Evolutionary conservation across 2,329 filamentous ascomycete species (phyloP).

Genomic region (Penicillium sp.): DNA sequence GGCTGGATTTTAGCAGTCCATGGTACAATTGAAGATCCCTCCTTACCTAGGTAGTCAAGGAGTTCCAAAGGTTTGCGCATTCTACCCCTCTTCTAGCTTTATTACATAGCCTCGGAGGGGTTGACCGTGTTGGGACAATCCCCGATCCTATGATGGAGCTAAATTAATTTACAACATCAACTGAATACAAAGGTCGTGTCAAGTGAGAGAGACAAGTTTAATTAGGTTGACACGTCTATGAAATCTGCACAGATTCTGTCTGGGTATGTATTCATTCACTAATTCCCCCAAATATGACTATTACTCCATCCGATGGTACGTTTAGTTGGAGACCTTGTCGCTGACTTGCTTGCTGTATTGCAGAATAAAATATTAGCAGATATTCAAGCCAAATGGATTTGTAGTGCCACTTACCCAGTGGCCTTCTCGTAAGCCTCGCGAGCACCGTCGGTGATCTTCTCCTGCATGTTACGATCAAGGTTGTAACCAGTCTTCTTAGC

Average conservation of each 20-base stretch:
- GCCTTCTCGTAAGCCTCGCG: conserved; percentile 2
- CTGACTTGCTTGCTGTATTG: neutral
- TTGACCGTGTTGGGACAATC: no score
- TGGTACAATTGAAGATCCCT: neutral
- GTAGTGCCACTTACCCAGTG: neutral
- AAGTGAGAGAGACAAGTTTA: neutral
- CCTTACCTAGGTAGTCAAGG: no score
- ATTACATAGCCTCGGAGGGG: neutral
- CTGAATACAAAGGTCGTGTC: no score
- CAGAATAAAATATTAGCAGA: neutral
- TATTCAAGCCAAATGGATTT: neutral
- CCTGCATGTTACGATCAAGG: neutral
- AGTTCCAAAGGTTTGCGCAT: neutral
- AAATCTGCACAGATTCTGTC: neutral
- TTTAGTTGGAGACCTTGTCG: conserved; percentile 5
- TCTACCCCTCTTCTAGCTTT: neutral
- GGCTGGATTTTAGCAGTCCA: neutral
- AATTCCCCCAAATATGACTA: neutral
- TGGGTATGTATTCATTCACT: conserved; percentile 7
- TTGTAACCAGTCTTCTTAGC: conserved; percentile 5
- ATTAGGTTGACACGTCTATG: neutral
- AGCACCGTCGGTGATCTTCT: conserved; percentile 7
- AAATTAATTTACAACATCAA: no score
- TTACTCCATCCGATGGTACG: neutral
- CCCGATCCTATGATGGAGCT: no score